phyloP scores from a whole-genome alignment of 148 eudicot genomes.

The Vaccinium darrowii region DNA sequence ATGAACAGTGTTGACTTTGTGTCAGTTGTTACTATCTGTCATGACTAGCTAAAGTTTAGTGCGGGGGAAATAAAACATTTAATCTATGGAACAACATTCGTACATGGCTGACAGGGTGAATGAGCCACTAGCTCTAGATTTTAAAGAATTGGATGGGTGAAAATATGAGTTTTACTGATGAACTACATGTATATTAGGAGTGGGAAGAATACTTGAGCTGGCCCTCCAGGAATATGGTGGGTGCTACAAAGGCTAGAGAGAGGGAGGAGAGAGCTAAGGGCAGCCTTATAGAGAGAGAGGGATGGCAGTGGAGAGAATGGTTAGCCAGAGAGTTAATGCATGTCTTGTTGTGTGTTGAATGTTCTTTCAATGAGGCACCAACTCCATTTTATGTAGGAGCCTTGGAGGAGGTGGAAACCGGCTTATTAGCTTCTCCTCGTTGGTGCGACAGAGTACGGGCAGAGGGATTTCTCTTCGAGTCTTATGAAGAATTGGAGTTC shows the following conservation, averaged over 20 bases:
- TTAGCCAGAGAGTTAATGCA: not conserved
- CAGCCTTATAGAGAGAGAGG: not conserved
- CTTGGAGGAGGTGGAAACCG: not conserved
- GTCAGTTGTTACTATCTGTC: not conserved
- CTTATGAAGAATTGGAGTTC: not conserved
- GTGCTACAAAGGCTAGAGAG: not conserved
- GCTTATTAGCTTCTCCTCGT: not conserved
- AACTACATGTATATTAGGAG: not conserved
- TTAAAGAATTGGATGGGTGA: not conserved
- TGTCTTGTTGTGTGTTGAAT: not conserved
- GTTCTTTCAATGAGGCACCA: not conserved
- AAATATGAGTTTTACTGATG: not conserved
- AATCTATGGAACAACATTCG: not conserved
- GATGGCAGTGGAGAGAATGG: not conserved
- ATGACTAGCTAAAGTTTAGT: not conserved
- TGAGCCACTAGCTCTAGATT: not conserved
- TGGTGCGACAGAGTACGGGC: not conserved
- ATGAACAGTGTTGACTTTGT: not conserved
- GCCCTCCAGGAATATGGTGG: not conserved
- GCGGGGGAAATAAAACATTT: not conserved
- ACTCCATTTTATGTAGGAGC: not conserved
- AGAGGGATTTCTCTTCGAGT: not conserved
- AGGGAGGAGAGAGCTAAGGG: not conserved
- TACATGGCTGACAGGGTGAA: conserved; percentile 2
- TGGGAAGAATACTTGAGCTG: not conserved